A percentile compares a stretch with the other conserved stretches of the same genome.
Conservation (phyloP, 345 rosid genomes). For the Hibiscus tridactylites region DNA sequence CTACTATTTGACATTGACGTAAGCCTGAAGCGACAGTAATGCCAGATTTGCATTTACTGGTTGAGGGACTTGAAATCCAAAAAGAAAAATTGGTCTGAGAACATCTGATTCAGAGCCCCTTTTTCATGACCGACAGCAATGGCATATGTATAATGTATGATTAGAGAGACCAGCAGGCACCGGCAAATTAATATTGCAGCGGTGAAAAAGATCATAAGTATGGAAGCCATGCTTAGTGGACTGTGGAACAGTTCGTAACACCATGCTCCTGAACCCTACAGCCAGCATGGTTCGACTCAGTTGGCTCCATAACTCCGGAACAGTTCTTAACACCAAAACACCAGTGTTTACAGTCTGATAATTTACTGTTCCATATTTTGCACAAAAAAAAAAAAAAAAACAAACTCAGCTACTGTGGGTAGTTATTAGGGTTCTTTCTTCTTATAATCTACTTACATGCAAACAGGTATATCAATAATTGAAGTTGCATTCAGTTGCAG, state of each 20-base stretch:
- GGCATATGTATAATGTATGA: too few species aligned
- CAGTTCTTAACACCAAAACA: background rate
- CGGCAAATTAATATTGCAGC: background rate
- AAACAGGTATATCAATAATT: too few species aligned
- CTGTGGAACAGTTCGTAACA: background rate
- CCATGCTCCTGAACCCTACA: background rate
- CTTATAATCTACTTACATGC: too few species aligned
- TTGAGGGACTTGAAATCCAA: background rate
- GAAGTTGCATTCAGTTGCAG: too few species aligned
- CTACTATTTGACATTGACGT: background rate
- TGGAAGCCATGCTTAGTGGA: background rate
- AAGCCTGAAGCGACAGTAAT: background rate
- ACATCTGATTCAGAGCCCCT: background rate
- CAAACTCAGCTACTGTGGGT: background rate
- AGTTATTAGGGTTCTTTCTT: background rate
- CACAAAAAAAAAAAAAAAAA: background rate
- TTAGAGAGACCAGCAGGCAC: background rate
- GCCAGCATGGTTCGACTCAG: background rate
- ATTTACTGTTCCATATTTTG: background rate
- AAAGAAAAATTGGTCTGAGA: background rate
- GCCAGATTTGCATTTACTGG: background rate
- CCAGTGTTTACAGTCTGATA: background rate
- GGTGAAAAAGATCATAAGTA: background rate
- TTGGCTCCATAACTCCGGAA: background rate
- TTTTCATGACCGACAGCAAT: background rate